Conservation (phyloP, 192 early-diverging fungal species). For the Glomus cerebriforme region DNA sequence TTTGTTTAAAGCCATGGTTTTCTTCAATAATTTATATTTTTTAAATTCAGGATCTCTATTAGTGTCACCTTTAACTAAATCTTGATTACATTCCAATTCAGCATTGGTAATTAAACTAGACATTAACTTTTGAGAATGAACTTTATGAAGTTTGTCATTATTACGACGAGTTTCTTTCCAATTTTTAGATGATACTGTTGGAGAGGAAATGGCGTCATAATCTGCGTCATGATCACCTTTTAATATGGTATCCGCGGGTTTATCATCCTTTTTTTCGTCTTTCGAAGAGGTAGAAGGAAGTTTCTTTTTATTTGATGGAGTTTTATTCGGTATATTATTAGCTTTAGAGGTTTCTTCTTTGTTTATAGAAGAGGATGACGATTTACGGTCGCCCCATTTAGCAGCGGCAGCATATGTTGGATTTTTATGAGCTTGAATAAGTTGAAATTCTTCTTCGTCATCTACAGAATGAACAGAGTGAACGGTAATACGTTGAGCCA, state of each 20-base stretch:
- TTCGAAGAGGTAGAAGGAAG: not conserved
- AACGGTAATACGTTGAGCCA: conserved; percentile 30
- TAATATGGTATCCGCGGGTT: not conserved
- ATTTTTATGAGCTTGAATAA: conserved; percentile 19
- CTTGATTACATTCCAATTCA: conserved; percentile 1
- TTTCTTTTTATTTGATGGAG: not conserved
- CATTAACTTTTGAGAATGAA: conserved; percentile 11
- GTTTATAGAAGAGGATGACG: too few species aligned
- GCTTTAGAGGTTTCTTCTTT: not conserved
- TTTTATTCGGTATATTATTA: not conserved
- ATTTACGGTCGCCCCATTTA: conserved; percentile 23
- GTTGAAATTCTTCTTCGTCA: conserved; percentile 27
- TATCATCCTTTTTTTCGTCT: not conserved
- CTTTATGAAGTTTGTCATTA: conserved; percentile 14
- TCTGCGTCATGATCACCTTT: conserved; percentile 1
- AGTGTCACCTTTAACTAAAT: conserved; percentile 15
- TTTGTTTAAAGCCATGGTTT: not conserved
- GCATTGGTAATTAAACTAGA: not conserved
- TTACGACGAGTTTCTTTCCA: conserved; percentile 5
- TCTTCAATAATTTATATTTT: conserved; percentile 30
- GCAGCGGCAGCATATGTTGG: conserved; percentile 27
- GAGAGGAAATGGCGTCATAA: not conserved
- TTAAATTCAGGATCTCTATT: conserved; percentile 25
- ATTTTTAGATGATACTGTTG: not conserved
- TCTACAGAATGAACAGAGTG: conserved; percentile 13